Conservation (phyloP, 2,329 filamentous ascomycete species). For the Epichloe gansuensis region DNA sequence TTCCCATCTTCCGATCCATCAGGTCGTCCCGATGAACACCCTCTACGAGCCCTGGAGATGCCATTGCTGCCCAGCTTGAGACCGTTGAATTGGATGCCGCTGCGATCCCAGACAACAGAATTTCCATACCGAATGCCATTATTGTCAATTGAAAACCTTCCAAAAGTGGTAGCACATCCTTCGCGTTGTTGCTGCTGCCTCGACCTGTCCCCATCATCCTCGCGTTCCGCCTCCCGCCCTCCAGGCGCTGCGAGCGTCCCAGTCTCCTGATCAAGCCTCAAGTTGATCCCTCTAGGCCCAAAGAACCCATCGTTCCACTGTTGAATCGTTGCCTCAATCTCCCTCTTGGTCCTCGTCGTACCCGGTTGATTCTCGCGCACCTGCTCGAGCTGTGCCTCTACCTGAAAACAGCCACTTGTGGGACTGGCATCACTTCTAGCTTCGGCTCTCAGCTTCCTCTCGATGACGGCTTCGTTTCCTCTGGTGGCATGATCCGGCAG, state of each 20-base stretch:
- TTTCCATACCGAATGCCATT: constrained; percentile 32
- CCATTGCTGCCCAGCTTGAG: constrained; percentile 30
- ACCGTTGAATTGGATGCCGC: constrained; percentile 34
- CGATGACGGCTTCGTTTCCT: constrained; percentile 34
- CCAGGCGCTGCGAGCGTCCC: constrained; percentile 14
- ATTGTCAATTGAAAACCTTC: constrained; percentile 29
- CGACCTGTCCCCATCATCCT: constrained; percentile 8
- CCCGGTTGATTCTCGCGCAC: constrained; percentile 16
- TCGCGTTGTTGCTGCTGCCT: constrained; percentile 4
- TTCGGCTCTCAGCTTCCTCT: constrained; percentile 37
- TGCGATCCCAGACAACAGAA: constrained; percentile 30
- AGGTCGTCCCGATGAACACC: background rate
- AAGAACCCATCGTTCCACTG: constrained; percentile 51
- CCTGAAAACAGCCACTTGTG: constrained; percentile 16
- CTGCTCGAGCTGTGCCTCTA: constrained; percentile 30
- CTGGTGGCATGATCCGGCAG: constrained; percentile 34
- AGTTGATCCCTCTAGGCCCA: constrained; percentile 32
- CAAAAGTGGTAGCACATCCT: constrained; percentile 10
- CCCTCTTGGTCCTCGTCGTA: constrained; percentile 14
- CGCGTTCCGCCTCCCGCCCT: constrained; percentile 12
- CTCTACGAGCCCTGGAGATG: constrained; percentile 15
- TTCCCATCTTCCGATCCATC: background rate
- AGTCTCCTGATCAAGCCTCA: constrained; percentile 20
- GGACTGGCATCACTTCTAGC: constrained; percentile 15
- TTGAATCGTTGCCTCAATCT: constrained; percentile 28